These are phyloP conservation scores for Globisporangium middletonii DNA, from an alignment of 352 stramenopile genomes.

Conservation along the genomic window DNA sequence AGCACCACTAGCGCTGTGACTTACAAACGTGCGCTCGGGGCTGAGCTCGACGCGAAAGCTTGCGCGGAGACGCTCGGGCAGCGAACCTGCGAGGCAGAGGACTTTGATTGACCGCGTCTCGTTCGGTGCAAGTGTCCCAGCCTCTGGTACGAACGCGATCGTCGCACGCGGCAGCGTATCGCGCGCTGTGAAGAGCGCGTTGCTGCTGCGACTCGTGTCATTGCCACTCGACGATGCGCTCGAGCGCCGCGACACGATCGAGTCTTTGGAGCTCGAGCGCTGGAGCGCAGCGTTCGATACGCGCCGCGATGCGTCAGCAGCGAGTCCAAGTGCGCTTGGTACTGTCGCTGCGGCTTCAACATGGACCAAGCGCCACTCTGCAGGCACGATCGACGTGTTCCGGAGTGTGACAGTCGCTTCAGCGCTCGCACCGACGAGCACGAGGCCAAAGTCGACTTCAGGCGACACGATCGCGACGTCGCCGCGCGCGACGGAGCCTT, in stretches of 20 bases:
- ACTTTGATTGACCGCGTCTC: conserved; percentile 32
- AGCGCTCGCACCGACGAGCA: conserved; percentile 47
- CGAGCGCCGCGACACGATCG: conserved; percentile 37
- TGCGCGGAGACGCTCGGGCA: conserved; percentile 58
- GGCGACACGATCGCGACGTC: conserved; percentile 36
- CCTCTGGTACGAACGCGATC: conserved; percentile 44
- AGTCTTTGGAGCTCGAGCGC: conserved; percentile 47
- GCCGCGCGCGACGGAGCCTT: conserved; percentile 33
- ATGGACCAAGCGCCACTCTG: conserved; percentile 44
- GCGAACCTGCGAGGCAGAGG: conserved; percentile 42
- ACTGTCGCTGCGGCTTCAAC: conserved; percentile 19
- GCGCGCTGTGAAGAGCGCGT: conserved; percentile 29
- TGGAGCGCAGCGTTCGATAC: conserved; percentile 13
- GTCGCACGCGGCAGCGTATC: conserved; percentile 37
- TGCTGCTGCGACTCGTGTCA: conserved; percentile 30
- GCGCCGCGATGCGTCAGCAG: not conserved
- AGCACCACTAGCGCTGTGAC: not conserved
- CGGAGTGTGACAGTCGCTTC: conserved; percentile 26
- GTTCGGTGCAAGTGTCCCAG: conserved; percentile 31
- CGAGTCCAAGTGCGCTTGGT: not conserved
- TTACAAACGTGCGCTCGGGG: conserved; percentile 20
- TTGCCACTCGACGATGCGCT: conserved; percentile 24
- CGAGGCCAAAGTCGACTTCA: conserved; percentile 73
- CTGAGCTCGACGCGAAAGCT: conserved; percentile 35
- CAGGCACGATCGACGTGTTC: conserved; percentile 19